Conservation (phyloP, 179 eudicot genomes). For the Beta macrorhiza region DNA sequence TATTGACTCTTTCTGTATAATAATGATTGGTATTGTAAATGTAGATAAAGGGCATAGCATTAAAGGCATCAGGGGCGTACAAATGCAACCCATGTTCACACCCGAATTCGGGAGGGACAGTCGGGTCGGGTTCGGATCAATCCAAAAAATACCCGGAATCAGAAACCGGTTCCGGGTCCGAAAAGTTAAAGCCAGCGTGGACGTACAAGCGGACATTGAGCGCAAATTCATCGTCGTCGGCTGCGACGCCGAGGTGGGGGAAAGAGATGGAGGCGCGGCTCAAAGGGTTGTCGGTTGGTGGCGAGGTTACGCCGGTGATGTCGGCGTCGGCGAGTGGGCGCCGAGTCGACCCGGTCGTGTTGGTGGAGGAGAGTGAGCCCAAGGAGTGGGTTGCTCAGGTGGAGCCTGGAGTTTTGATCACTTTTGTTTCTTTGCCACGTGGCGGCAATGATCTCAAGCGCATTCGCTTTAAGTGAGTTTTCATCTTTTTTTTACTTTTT, state of each 20-base stretch:
- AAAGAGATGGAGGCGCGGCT: constrained; percentile 93
- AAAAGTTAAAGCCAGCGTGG: constrained; percentile 60
- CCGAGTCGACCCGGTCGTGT: constrained; percentile 65
- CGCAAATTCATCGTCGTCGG: constrained; percentile 50
- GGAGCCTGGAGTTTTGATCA: constrained; percentile 89
- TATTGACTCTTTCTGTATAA: too few species aligned
- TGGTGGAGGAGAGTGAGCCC: constrained; percentile 81
- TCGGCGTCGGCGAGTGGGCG: constrained; percentile 70
- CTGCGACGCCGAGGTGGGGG: constrained; percentile 58
- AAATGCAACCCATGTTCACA: constrained; percentile 63
- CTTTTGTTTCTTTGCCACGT: constrained; percentile 79
- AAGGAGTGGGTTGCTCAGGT: constrained; percentile 99
- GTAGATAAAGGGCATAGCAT: constrained; percentile 78
- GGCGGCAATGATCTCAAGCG: constrained; percentile 89
- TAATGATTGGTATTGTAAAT: background rate
- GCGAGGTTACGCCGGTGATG: constrained; percentile 47
- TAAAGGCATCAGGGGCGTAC: constrained; percentile 89
- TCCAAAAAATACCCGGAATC: constrained; percentile 25
- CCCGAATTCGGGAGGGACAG: constrained; percentile 26
- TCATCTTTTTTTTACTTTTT: background rate
- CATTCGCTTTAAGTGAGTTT: constrained; percentile 74
- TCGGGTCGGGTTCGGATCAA: constrained; percentile 23
- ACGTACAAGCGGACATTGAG: constrained; percentile 60
- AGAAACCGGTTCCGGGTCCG: constrained; percentile 46
- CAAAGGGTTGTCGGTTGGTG: constrained; percentile 63